Conservation (phyloP, 2,329 filamentous ascomycete genomes). For the Plectosphaerella cucumerina region DNA sequence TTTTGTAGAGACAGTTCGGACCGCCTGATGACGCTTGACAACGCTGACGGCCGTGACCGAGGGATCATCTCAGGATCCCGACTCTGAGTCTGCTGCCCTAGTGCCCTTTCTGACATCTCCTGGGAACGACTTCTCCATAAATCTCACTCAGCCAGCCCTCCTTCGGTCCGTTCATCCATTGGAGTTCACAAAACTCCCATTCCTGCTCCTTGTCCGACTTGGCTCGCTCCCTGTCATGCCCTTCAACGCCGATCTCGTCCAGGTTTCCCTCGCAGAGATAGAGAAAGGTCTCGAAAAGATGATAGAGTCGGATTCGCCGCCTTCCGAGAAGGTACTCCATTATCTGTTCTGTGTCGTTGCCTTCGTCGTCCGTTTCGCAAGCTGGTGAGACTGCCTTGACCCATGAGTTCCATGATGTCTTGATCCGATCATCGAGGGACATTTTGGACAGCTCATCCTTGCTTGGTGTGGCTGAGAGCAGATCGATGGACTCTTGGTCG, state of each 20-base stretch:
- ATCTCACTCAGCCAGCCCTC: not conserved
- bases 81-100: too few species aligned
- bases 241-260: too few species aligned
- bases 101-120: too few species aligned
- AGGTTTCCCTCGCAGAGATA: not conserved
- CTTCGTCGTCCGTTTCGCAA: not conserved
- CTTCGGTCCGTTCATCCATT: not conserved
- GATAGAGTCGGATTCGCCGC: not conserved
- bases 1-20: too few species aligned
- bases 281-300: not conserved
- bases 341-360: not conserved
- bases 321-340: not conserved
- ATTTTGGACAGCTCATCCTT: constrained; percentile 6
- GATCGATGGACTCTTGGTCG: constrained; percentile 5
- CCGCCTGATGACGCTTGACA: too few species aligned
- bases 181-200: not conserved
- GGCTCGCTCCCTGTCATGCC: too few species aligned
- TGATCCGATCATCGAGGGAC: constrained; percentile 1
- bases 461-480: constrained; percentile 1
- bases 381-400: constrained; percentile 2
- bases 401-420: constrained; percentile 4
- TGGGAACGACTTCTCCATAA: too few species aligned
- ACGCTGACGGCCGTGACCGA: too few species aligned
- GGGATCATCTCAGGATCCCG: too few species aligned
- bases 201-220: not conserved